These are phyloP conservation scores for Lentinula raphanica DNA, from an alignment of 768 basidiomycete species.

Conservation along the genomic window DNA sequence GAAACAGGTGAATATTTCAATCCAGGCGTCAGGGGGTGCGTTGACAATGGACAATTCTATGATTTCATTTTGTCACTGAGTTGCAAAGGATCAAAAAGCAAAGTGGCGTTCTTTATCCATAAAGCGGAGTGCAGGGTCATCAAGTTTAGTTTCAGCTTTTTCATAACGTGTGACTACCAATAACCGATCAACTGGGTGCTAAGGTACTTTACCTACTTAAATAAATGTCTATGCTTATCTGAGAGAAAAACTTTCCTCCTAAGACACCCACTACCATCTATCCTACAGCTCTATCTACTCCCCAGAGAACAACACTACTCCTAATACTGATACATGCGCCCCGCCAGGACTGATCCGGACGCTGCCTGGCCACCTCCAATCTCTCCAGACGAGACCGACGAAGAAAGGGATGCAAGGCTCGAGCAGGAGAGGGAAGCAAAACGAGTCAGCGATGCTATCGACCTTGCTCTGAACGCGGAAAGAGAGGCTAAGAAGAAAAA, in stretches of 20 bases:
- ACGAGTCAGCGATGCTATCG: conserved; percentile 49
- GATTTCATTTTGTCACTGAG: not conserved
- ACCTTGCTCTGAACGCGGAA: conserved; percentile 44
- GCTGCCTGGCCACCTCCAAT: conserved; percentile 20
- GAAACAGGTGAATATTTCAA: too few species aligned
- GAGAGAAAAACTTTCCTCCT: not conserved
- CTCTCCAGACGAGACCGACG: conserved; percentile 35
- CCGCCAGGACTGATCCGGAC: not conserved
- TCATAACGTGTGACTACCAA: not conserved
- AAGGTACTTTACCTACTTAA: not conserved
- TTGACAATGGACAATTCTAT: too few species aligned
- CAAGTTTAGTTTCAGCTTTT: not conserved
- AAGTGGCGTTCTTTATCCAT: not conserved
- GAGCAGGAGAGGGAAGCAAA: conserved; percentile 46
- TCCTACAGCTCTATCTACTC: not conserved
- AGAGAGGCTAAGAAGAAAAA: conserved; percentile 35
- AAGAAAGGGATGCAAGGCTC: conserved; percentile 34
- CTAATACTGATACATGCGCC: not conserved
- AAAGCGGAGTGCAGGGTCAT: not conserved
- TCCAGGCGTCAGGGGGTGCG: too few species aligned
- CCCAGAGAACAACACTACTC: not conserved
- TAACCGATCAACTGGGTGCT: not conserved
- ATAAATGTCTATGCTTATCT: not conserved
- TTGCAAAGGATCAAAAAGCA: not conserved
- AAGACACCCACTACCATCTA: not conserved